Evolutionary conservation across 1,284 basidiomycete genomes (phyloP), one percentile per base, ranked within the genome.

Genomic region (Leccinum pseudoinsigne): DNA sequence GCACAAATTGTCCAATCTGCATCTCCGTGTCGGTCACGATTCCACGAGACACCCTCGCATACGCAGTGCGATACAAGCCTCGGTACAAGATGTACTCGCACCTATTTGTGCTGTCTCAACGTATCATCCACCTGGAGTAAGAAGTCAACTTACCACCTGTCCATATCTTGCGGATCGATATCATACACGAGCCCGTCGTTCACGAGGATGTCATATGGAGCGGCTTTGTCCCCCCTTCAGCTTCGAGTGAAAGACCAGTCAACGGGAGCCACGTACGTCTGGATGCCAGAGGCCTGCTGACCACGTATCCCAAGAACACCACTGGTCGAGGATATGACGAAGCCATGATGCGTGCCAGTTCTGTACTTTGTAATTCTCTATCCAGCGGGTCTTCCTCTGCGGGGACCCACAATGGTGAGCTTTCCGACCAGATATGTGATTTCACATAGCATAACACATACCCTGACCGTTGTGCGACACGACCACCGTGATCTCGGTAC

Each of bases 381-480:
- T 97, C 95, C 18, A 95, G 76, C 0, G 90, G 85, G 59, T 95
- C 94, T 74, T 97, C 92, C 82, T 97, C 93, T 68, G 60, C 0
- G 11, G 23, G 58, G 7, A 53, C 23, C 59, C 55, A 50, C 3
- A 47, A 26, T 1, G 31, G n/a, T 60, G n/a, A 58, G 6, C 12
- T 18, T 14, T 63, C 40, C 21, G 54, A 53, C 26, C 5, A 57
- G 47, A 51, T 9, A 2, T 2, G 36, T 34, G 23, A 53, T 47
- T 31, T 34, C 11, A 53, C 12, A 18, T 2, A 18, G n/a, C 4
- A 53, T 26, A 28, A 28, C 58, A 67, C 73, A 23, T 65, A 89
- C 90, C 90, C 84, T 98, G 95, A 2, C 95, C 95, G 72, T 98
- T 97, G 72, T 98, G 95, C 0, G 92, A 86, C 1, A 97, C 91